Evolutionary conservation across 1,284 basidiomycete species (phyloP).

Genomic region (Sphagnurus paluster): DNA sequence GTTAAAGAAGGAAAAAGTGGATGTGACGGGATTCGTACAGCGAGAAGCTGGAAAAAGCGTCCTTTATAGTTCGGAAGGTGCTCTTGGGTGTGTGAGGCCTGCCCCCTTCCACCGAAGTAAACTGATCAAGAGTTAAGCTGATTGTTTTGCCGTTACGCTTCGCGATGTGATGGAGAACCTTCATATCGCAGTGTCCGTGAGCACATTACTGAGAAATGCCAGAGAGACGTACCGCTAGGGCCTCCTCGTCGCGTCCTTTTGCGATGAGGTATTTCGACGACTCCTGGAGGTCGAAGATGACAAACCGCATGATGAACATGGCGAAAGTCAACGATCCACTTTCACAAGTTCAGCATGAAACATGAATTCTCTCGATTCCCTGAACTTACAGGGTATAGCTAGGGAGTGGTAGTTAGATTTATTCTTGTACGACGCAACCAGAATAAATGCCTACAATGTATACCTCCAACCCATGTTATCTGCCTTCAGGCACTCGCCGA

Average conservation of each 20-base stretch:
- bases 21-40: conserved; percentile 29
- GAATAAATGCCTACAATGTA: conserved; percentile 41
- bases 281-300: conserved; percentile 53
- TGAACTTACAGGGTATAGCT: conserved; percentile 40
- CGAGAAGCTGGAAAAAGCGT: conserved; percentile 41
- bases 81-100: conserved; percentile 14
- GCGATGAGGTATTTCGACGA: conserved; percentile 62
- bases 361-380: background rate
- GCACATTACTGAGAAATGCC: background rate
- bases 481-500: conserved; percentile 39
- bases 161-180: conserved; percentile 52
- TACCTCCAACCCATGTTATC: conserved; percentile 67
- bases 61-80: conserved; percentile 33
- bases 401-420: conserved; percentile 2
- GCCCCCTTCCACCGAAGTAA: conserved; percentile 35
- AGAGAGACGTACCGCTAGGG: conserved; percentile 39
- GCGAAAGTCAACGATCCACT: conserved; percentile 49
- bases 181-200: conserved; percentile 23
- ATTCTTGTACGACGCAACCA: background rate
- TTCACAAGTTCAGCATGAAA: background rate
- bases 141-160: conserved; percentile 49
- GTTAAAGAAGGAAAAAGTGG: background rate
- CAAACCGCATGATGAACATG: conserved; percentile 45
- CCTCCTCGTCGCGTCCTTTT: conserved; percentile 57
- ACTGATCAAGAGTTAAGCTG: conserved; percentile 44